Evolutionary conservation across 1,284 basidiomycete genomes (phyloP), one percentile per base, ranked within the genome.

Genomic region (Ustilago hordei): DNA sequence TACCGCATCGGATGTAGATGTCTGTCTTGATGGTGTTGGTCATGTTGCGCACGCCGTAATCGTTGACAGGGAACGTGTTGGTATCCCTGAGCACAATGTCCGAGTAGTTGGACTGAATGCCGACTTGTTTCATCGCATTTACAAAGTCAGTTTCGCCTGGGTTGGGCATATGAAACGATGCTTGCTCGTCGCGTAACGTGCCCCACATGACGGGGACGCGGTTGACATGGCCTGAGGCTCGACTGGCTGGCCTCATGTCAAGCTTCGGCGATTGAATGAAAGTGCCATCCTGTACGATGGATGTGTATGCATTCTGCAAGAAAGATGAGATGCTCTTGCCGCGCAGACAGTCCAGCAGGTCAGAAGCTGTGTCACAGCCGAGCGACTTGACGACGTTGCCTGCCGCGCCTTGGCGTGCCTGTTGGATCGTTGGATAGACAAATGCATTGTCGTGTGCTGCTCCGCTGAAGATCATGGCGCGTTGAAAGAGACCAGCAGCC

Each of bases 181-280:
- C 78, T 48, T 78, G 38, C 55, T 81, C 80, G 64, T 82, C 80
- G 9, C 80, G 69, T 72, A 78, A 66, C 43, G 60, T 65, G 8
- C 80, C 80, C 61, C 68, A 69, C 36, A 82, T 67, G 13, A 79
- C 64, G 12, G 78, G 78, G 2, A 81, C 79, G 8, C 74, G 70
- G 48, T 79, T 79, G 55, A 76, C 74, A 48, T 71, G 64, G 4
- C 74, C 68, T 8, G 50, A 35, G 2, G 64, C 69, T 15, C 45
- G 45, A 19, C 35, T 53, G 7, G 73, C 67, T 5, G 39, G 32
- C 41, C 73, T 60, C 64, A 79, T 70, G 50, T 81, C 76, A 17
- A 77, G 62, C 8, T 63, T 68, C 0, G 71, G 62, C 15, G 64
- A 69, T 6, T 35, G 58, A 41, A 82, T 64, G 57, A 64, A 64